Evolutionary conservation across 2,329 filamentous ascomycete species (phyloP).

Genomic region (Pseudonectria foliicola): DNA sequence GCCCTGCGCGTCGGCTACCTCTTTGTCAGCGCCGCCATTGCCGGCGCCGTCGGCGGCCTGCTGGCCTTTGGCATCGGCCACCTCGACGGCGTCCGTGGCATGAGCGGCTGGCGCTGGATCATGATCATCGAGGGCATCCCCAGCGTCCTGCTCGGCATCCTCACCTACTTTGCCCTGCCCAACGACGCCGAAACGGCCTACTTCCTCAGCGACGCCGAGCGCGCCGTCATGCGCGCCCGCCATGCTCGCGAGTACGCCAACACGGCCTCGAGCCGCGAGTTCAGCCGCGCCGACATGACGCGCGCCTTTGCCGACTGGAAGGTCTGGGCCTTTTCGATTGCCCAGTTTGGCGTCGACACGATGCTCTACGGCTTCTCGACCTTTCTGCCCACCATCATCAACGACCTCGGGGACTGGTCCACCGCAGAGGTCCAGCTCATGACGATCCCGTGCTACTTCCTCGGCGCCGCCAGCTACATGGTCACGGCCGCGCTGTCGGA

Average conservation of each 20-base stretch:
- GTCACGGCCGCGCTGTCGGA: slow-evolving; percentile 60
- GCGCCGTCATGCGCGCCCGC: slow-evolving; percentile 54
- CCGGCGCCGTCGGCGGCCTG: slow-evolving; percentile 65
- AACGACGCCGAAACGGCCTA: slow-evolving; percentile 45
- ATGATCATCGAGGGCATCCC: slow-evolving; percentile 47
- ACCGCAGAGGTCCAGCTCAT: slow-evolving; percentile 63
- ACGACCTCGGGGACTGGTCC: slow-evolving; percentile 56
- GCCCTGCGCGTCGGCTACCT: slow-evolving; percentile 67
- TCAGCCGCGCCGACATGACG: slow-evolving; percentile 54
- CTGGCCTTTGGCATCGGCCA: slow-evolving; percentile 67
- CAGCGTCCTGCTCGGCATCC: slow-evolving; percentile 30
- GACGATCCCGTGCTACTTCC: slow-evolving; percentile 70
- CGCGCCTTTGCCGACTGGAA: slow-evolving; percentile 69
- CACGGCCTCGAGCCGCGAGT: slow-evolving; percentile 38
- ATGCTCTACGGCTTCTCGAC: slow-evolving; percentile 74
- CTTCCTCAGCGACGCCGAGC: slow-evolving; percentile 50
- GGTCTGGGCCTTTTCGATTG: slow-evolving; percentile 61
- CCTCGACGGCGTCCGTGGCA: slow-evolving; percentile 59
- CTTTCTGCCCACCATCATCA: slow-evolving; percentile 73
- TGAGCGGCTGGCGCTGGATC: slow-evolving; percentile 66
- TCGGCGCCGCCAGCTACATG: slow-evolving; percentile 66
- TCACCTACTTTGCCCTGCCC: slow-evolving; percentile 28
- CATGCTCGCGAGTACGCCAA: slow-evolving; percentile 37
- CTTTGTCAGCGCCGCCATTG: slow-evolving; percentile 63
- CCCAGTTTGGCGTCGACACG: slow-evolving; percentile 66